Percentiles rank a stretch among this genome's conserved stretches.
Conservation (phyloP, 2,329 filamentous ascomycete species). For the Berkeleyomyces rouxiae region DNA sequence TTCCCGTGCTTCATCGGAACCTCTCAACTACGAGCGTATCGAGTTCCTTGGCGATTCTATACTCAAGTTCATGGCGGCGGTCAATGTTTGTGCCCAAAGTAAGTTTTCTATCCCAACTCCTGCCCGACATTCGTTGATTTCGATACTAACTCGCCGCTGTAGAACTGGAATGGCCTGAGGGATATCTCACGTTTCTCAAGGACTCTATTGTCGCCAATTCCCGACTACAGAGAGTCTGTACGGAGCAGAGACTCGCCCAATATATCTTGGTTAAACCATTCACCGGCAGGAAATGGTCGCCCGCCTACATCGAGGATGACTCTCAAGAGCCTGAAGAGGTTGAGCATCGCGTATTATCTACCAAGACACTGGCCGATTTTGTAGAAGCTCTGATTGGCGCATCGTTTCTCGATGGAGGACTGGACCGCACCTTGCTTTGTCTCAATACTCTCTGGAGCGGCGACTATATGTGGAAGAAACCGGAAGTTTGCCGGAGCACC, state of each 20-base stretch:
- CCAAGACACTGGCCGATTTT: constrained; percentile 74
- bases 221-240: constrained; percentile 48
- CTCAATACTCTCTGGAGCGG: constrained; percentile 39
- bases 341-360: constrained; percentile 35
- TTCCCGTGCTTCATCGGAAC: constrained; percentile 41
- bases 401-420: constrained; percentile 51
- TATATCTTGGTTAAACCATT: constrained; percentile 58
- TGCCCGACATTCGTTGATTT: neutral
- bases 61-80: constrained; percentile 55
- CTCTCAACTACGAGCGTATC: constrained; percentile 60
- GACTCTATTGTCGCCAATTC: constrained; percentile 58
- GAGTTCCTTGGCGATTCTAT: constrained; percentile 80
- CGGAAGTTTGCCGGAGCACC: constrained; percentile 24
- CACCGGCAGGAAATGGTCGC: constrained; percentile 55
- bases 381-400: constrained; percentile 73
- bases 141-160: constrained; percentile 12
- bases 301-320: constrained; percentile 36
- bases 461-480: constrained; percentile 36
- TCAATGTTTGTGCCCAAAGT: constrained; percentile 44
- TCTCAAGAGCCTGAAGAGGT: constrained; percentile 15
- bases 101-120: constrained; percentile 17
- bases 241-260: constrained; percentile 46
- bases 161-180: constrained; percentile 59
- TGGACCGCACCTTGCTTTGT: constrained; percentile 47
- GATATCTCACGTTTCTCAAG: constrained; percentile 52